These are phyloP conservation scores for Talaromyces sp. DNA, from an alignment of 2,329 filamentous ascomycete genomes.

Conservation along the genomic window DNA sequence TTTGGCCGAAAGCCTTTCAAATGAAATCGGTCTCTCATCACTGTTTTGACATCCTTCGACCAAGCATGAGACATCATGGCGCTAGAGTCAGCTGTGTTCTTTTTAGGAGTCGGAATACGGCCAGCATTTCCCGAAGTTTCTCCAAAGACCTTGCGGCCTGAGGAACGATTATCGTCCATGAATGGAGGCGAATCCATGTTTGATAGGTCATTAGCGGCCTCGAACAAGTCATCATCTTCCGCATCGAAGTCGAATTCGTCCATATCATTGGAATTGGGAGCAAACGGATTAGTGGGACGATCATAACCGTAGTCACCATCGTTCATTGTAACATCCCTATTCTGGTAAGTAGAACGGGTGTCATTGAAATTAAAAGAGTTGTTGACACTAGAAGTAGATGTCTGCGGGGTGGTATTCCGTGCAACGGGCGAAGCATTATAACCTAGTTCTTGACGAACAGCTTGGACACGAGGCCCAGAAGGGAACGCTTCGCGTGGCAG, in stretches of 20 bases:
- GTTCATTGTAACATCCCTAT: background rate
- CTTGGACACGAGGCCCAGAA: background rate
- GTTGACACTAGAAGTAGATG: background rate
- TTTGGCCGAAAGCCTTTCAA: conserved; percentile 84
- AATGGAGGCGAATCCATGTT: conserved; percentile 21
- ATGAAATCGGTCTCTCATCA: conserved; percentile 77
- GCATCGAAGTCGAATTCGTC: conserved; percentile 18
- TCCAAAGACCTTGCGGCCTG: conserved; percentile 33
- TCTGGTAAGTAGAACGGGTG: background rate
- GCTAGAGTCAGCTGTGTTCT: conserved; percentile 20
- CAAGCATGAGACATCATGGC: conserved; percentile 64
- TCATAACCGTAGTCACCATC: background rate
- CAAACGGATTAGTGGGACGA: background rate
- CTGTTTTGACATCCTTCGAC: conserved; percentile 78
- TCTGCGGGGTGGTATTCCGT: background rate
- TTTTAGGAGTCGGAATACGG: conserved; percentile 27
- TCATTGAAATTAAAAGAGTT: background rate
- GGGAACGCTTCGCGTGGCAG: conserved; percentile 16
- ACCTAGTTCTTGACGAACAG: background rate
- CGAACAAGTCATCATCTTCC: conserved; percentile 45
- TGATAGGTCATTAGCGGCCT: conserved; percentile 34
- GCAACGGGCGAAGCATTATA: background rate
- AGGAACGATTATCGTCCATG: conserved; percentile 11
- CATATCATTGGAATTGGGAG: background rate
- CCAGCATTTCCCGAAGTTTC: conserved; percentile 38